These are phyloP conservation scores for Gentiana macrophylla DNA, from an alignment of 257 asterid species.

Conservation along the genomic window DNA sequence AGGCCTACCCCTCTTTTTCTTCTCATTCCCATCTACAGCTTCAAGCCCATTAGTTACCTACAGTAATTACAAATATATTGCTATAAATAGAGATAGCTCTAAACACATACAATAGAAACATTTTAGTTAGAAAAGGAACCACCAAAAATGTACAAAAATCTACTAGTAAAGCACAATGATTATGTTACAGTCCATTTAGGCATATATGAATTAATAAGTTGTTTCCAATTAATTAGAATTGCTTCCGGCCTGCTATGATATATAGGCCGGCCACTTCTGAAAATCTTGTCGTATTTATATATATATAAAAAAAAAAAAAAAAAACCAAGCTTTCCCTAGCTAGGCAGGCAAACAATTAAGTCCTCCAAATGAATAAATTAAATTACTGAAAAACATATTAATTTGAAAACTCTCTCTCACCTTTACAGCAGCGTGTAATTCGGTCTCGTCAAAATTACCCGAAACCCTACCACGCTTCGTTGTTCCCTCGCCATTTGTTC, in stretches of 20 bases:
- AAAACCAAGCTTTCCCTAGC: neutral
- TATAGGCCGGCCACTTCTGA: neutral
- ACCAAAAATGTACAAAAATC: neutral
- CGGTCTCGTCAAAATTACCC: slow-evolving; percentile 19
- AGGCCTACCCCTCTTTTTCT: slow-evolving; percentile 54
- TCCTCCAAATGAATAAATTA: too few species aligned
- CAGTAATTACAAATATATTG: slow-evolving; percentile 11
- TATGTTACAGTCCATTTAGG: neutral
- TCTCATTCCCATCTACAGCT: slow-evolving; percentile 16
- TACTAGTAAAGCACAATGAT: too few species aligned
- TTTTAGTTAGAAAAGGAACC: neutral
- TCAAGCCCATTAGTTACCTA: slow-evolving; percentile 28
- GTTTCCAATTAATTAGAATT: neutral
- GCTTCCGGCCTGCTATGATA: neutral
- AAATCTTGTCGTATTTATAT: neutral
- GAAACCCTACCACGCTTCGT: slow-evolving; percentile 18
- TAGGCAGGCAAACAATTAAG: neutral
- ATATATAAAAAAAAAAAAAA: too few species aligned
- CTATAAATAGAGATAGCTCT: neutral
- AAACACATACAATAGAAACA: neutral
- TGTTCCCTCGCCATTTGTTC: slow-evolving; percentile 16
- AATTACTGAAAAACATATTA: neutral
- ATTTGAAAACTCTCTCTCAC: slow-evolving; percentile 19
- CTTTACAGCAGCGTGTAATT: slow-evolving; percentile 16
- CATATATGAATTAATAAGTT: neutral